Evolutionary conservation across 176 grass and related monocot species (phyloP), one percentile per base, ranked within the genome.

Genomic region (Tillandsia fasciculata): DNA sequence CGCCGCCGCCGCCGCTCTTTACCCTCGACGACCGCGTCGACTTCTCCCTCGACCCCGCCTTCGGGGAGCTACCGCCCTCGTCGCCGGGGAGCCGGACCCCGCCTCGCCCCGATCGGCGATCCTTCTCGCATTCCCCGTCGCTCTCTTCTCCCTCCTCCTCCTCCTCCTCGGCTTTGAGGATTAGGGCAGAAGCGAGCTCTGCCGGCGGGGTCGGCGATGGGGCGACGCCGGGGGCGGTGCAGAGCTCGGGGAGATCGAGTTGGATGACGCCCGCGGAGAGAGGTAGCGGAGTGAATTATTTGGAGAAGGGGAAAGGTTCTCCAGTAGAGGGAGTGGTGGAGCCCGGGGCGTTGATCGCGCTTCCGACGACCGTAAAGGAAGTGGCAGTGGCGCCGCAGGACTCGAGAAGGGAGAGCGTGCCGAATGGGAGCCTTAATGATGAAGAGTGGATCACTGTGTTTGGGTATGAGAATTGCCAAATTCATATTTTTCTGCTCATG

Each of bases 391-490:
- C 65, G 42, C 33, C 33, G 33, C 33, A 42, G 33, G 33, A 42
- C 7, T 7, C 4, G 68, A 72, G 20, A 63, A 63, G 11, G 50
- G 9, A 15, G 8, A 28, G 58, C 64, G 63, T 75, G 2, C 75
- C 72, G 76, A 78, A 74, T 22, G 82, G 70, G 65, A 74, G 67
- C n/a, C 64, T 20, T 11, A 79, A 99, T 26, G 66, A 84, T 53
- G 94, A 83, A 72, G 82, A 90, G 69, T 99, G 94, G 94, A 73
- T 99, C 69, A 93, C 90, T 65, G 89, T 99, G 12, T 99, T 93
- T 70, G 89, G 93, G 93, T 97, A 64, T 83, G 85, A 3, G 68
- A 17, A 86, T 10, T 9, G 8, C 72, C 48, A 27, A 9, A 67
- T 13, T 42, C 7, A 42, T 5, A 42, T 42, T 42, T 42, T 4